Base-by-base conservation (phyloP, 768 basidiomycete genomes). In the Agaricus subrufescens region DNA sequence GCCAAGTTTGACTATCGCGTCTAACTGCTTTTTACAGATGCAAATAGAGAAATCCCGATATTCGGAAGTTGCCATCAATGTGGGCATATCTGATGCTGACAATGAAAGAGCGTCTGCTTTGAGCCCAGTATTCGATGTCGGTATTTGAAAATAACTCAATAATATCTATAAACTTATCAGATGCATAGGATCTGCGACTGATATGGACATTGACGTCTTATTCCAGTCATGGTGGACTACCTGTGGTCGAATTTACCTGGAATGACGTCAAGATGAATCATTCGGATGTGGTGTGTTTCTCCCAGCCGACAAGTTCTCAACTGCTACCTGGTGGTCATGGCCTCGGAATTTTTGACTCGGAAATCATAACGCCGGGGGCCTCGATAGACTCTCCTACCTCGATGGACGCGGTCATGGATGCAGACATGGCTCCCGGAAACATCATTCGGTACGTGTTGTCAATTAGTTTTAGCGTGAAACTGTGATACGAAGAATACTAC, bases 171-270 rank as follows among this genome's bases (percentile, higher is more conserved):
- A n/a, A 34, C 26, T 42, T 23, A 38, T 23, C 4, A 38, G n/a
- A 5, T 14, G 1, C 38, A 34, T 39, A 76, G 75, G 60, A 69
- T 50, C 70, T 58, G 34, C 52, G 61, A 11, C 52, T 73, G 5
- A 74, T 73, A 12, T 76, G 75, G 74, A 75, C 73, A 4, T 54
- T 76, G 29, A 60, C 71, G 2, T 73, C 74, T 2, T 74, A 72
- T 56, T 71, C 72, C 0, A 62, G 60, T 8, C 69, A 71, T 42
- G 70, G 69, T 30, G 65, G 65, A 3, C 59, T 73, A 23, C 74
- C 72, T 7, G 65, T 65, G 3, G 64, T 72, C n/a, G 69, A 68
- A 0, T 67, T 74, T 42, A 39, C 34, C 7, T 74, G 67, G 67
- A 55, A 65, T 8, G 58, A 66, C n/a, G 14, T 19, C 44, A 39